Evolutionary conservation across 768 basidiomycete species (phyloP), one percentile per base, ranked within the genome.

Genomic region (Phlebiopsis flavidoalba): DNA sequence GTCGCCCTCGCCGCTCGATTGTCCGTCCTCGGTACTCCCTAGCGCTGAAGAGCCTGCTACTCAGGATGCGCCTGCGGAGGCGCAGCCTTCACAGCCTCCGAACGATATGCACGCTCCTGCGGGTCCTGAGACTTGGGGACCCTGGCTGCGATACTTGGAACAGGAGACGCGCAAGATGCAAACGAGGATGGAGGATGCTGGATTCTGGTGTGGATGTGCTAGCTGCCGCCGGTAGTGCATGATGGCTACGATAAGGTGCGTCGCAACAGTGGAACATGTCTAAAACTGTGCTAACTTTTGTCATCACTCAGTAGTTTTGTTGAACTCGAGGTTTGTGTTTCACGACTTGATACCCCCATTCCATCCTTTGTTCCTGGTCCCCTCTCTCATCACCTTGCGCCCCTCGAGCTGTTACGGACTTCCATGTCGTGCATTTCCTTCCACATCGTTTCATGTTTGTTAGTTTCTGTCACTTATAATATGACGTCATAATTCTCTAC

Each of bases 131-230:
- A 55, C 54, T 8, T 55, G 54, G 33, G 48, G 49, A 14, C 36
- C 57, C 8, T 62, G 61, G 61, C 45, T 58, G 10, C 47, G 51
- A 14, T 62, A 62, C 37, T 51, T 62, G 15, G 31, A 53, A 45
- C 21, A 49, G 10, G 61, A 62, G 57, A 57, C 57, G 14, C 48
- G 57, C 31, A 58, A 58, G 36, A 31, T 58, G 53, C 61, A 62
- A 52, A 21, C 56, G 36, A 49, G 37, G n/a, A 52, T 62, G 56
- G 57, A 62, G 35, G 57, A 62, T 8, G 37, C 49, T 36, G 61
- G 61, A 15, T 22, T 53, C 8, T 62, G 48, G 40, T 62, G 61
- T 37, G 48, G 55, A 24, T 62, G 61, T 40, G 37, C 50, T 17
- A 43, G 49, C 24, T 62, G 61, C 40, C 56, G 52, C 21, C 21